Conservation (phyloP, 768 basidiomycete genomes). For the Phlebiopsis flavidoalba region DNA sequence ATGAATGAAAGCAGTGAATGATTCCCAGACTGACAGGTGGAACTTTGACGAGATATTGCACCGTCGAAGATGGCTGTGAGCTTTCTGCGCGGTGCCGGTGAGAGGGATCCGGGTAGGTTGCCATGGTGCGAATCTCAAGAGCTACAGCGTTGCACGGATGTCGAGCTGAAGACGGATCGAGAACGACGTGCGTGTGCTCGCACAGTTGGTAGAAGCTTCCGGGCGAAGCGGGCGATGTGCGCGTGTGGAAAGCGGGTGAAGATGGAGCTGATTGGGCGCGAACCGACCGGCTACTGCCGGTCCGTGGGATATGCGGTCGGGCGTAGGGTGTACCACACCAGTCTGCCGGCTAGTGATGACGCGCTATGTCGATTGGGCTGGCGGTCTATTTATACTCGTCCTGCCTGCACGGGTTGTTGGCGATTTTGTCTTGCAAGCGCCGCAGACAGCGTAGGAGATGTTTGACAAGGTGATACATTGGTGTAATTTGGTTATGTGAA, state of each 20-base stretch:
- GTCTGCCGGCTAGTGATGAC: background rate
- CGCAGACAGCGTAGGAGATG: too few species aligned
- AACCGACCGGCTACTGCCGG: too few species aligned
- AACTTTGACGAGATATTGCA: conserved; percentile 4
- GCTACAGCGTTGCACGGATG: too few species aligned
- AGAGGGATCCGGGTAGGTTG: background rate
- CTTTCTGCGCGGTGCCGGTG: background rate
- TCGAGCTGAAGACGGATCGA: too few species aligned
- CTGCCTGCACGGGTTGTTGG: too few species aligned
- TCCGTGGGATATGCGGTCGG: background rate
- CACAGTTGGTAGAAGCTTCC: too few species aligned
- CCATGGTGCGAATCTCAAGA: background rate
- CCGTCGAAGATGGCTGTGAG: background rate
- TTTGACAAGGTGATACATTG: too few species aligned
- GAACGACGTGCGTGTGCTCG: background rate
- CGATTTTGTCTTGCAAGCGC: too few species aligned
- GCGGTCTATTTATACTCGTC: background rate
- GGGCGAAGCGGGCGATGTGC: background rate
- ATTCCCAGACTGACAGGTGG: conserved; percentile 46
- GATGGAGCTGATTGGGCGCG: too few species aligned
- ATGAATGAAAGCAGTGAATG: conserved; percentile 57
- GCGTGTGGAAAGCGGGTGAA: too few species aligned
- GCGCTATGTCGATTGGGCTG: background rate
- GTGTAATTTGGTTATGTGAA: too few species aligned
- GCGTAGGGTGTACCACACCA: background rate